A percentile compares a stretch with the other conserved stretches of the same genome.
phyloP scores from a whole-genome alignment of 2,329 filamentous ascomycete species.

The Diaporthe helianthi region DNA sequence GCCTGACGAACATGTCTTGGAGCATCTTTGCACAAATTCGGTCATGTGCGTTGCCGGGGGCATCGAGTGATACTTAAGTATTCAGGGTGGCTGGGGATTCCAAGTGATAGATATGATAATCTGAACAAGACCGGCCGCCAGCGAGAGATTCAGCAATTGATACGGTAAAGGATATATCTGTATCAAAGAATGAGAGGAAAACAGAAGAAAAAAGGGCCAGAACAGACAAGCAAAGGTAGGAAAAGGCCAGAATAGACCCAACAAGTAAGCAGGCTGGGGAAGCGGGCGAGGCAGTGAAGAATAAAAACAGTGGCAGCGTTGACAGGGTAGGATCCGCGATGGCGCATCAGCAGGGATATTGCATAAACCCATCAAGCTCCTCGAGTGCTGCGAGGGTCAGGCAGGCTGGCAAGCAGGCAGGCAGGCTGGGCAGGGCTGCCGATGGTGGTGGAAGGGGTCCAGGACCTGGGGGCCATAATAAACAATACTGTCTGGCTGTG shows the following conservation, averaged over 20 bases:
- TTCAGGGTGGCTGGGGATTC: conserved; percentile 3
- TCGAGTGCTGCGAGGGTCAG: no score
- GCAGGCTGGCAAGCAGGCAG: no score
- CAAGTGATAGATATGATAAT: not conserved
- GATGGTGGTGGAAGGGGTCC: conserved; percentile 9
- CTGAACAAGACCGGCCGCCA: not conserved
- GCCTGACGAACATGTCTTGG: conserved; percentile 40
- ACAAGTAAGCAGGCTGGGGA: conserved; percentile 21
- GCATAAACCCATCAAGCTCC: conserved; percentile 23
- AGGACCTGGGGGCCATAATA: conserved; percentile 10
- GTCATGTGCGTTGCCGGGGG: conserved; percentile 20
- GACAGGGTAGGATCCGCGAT: conserved; percentile 22
- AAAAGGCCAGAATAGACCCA: conserved; percentile 2
- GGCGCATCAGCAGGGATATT: conserved; percentile 18
- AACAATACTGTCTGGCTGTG: no score
- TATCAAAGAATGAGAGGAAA: conserved; percentile 9
- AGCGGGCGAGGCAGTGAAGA: conserved; percentile 27
- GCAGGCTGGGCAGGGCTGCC: conserved; percentile 19
- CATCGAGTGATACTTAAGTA: conserved; percentile 11
- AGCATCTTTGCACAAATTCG: conserved; percentile 25
- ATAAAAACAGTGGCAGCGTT: conserved; percentile 19
- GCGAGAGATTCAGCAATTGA: not conserved
- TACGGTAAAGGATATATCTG: not conserved
- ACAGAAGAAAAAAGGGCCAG: not conserved
- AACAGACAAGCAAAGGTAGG: conserved; percentile 16